phyloP scores from a whole-genome alignment of 768 basidiomycete genomes.

The Collybia sp. region DNA sequence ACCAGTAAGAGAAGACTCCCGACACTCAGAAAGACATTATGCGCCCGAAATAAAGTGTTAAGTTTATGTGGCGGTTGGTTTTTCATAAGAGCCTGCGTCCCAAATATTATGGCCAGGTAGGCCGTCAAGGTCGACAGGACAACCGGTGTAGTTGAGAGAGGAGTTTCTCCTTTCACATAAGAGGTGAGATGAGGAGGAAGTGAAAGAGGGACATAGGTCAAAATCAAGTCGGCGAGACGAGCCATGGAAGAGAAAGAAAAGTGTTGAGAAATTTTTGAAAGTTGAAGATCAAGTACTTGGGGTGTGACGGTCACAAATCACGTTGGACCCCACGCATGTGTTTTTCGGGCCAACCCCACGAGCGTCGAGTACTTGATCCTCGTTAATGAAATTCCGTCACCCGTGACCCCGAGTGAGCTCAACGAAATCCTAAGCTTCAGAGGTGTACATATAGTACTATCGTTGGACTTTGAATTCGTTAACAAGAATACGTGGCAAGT shows the following conservation, averaged over 20 bases:
- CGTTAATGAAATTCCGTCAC: too few relatives aligned
- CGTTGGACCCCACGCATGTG: slow-evolving; percentile 12
- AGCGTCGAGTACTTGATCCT: too few relatives aligned
- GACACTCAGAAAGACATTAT: slow-evolving; percentile 84
- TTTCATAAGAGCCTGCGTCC: slow-evolving; percentile 81
- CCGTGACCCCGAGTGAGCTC: too few relatives aligned
- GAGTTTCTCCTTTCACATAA: slow-evolving; percentile 74
- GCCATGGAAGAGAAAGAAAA: slow-evolving; percentile 45
- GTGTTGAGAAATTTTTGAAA: slow-evolving; percentile 17
- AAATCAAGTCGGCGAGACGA: slow-evolving; percentile 69
- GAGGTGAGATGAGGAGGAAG: slow-evolving; percentile 53
- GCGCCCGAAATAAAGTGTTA: slow-evolving; percentile 79
- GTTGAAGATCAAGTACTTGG: slow-evolving; percentile 11
- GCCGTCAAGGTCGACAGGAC: slow-evolving; percentile 67
- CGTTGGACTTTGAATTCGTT: too few relatives aligned
- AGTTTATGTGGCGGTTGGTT: slow-evolving; percentile 68
- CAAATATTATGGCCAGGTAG: slow-evolving; percentile 89
- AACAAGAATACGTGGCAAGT: too few relatives aligned
- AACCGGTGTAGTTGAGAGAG: slow-evolving; percentile 74
- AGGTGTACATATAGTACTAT: too few relatives aligned
- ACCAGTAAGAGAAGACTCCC: slow-evolving; percentile 82
- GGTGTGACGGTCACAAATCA: slow-evolving; percentile 22
- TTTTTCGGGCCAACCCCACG: slow-evolving; percentile 3
- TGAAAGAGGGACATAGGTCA: slow-evolving; percentile 50
- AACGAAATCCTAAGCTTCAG: too few relatives aligned